A percentile compares a stretch with the other conserved stretches of the same genome.
phyloP scores from a whole-genome alignment of 2,329 filamentous ascomycete species.

The Ophiocordyceps camponoti-leonardi region DNA sequence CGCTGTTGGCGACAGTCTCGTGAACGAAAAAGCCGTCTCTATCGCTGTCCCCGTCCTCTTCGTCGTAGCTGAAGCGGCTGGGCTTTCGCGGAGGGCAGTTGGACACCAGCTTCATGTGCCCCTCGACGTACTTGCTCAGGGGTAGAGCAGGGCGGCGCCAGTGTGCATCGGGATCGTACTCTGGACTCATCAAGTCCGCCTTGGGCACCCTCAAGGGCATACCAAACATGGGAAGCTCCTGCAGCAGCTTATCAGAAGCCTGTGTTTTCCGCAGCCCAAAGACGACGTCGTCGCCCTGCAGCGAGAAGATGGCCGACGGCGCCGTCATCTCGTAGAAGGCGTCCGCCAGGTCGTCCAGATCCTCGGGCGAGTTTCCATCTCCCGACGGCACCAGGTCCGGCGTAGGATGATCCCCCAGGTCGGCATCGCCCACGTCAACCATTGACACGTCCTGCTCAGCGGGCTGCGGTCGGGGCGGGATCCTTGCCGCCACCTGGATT shows the following conservation, averaged over 20 bases:
- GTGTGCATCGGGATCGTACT: slow-evolving; percentile 47
- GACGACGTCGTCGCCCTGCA: slow-evolving; percentile 67
- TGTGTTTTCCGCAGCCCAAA: slow-evolving; percentile 62
- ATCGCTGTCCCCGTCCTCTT: slow-evolving; percentile 30
- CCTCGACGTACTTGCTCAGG: slow-evolving; percentile 73
- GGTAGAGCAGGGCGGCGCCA: slow-evolving; percentile 68
- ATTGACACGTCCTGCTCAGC: slow-evolving; percentile 13
- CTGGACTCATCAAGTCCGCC: slow-evolving; percentile 36
- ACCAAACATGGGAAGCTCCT: slow-evolving; percentile 67
- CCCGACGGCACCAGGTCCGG: slow-evolving; percentile 51
- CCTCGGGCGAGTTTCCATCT: slow-evolving; percentile 39
- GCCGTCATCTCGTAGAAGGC: slow-evolving; percentile 33
- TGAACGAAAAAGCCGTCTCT: slow-evolving; percentile 37
- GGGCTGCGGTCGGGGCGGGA: slow-evolving; percentile 22
- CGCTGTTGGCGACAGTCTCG: slow-evolving; percentile 26
- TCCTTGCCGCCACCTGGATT: slow-evolving; percentile 48
- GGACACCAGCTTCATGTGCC: slow-evolving; percentile 54
- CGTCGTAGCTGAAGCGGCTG: slow-evolving; percentile 68
- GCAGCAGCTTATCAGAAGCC: slow-evolving; percentile 57
- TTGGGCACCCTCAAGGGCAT: slow-evolving; percentile 41
- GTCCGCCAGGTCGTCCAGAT: slow-evolving; percentile 19
- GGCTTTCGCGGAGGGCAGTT: slow-evolving; percentile 54
- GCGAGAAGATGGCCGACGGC: slow-evolving; percentile 65
- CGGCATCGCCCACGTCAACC: slow-evolving; percentile 16
- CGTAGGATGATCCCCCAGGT: slow-evolving; percentile 31